Evolutionary conservation across 768 basidiomycete species (phyloP).

Genomic region (Psilocybe sp.): DNA sequence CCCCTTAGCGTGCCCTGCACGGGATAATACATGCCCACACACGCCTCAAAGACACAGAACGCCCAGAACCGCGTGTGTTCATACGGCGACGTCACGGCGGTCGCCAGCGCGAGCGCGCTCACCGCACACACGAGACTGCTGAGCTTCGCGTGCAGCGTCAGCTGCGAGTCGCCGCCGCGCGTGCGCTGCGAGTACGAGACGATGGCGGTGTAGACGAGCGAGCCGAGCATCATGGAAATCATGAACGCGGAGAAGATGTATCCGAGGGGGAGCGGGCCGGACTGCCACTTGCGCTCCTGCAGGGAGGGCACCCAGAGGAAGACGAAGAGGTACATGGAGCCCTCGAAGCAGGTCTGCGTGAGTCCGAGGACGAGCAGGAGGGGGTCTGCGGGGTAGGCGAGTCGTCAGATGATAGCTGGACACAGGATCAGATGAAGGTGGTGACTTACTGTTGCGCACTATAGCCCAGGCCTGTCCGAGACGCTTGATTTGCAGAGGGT

Average conservation of each 20-base stretch:
- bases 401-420: neutral
- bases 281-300: slow-evolving; percentile 52
- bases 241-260: slow-evolving; percentile 82
- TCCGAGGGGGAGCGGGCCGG: slow-evolving; percentile 57
- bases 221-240: slow-evolving; percentile 81
- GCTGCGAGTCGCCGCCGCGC: slow-evolving; percentile 30
- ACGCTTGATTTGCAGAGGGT: slow-evolving; percentile 50
- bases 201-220: slow-evolving; percentile 61
- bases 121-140: slow-evolving; percentile 61
- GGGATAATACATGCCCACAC: slow-evolving; percentile 79
- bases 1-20: slow-evolving; percentile 75
- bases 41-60: slow-evolving; percentile 73
- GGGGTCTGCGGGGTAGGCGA: slow-evolving; percentile 39
- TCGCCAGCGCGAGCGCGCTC: slow-evolving; percentile 53
- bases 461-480: slow-evolving; percentile 56
- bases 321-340: slow-evolving; percentile 83
- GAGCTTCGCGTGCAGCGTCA: slow-evolving; percentile 65
- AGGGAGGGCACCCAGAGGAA: slow-evolving; percentile 80
- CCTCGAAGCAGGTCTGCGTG: slow-evolving; percentile 80
- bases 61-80: slow-evolving; percentile 64
- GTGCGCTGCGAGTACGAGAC: slow-evolving; percentile 27
- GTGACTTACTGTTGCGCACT: slow-evolving; percentile 43
- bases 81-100: slow-evolving; percentile 39
- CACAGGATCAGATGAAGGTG: neutral
- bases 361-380: slow-evolving; percentile 63